phyloP scores from a whole-genome alignment of 2,329 filamentous ascomycete species.

The Calonectria montana region DNA sequence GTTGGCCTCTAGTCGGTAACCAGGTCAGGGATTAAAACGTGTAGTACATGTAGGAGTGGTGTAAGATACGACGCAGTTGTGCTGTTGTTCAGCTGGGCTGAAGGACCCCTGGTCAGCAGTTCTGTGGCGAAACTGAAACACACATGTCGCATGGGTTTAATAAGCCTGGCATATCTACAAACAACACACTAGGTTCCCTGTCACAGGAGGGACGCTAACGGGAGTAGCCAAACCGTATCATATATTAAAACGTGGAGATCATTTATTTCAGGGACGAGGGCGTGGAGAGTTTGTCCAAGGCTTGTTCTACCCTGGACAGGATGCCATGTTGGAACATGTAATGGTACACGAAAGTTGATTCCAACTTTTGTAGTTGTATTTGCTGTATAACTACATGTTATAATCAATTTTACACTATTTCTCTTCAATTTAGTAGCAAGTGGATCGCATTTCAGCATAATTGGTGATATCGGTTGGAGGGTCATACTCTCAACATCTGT shows the following conservation, averaged over 20 bases:
- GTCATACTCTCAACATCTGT: neutral
- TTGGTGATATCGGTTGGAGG: too few species aligned
- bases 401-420: neutral
- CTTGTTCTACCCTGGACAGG: neutral
- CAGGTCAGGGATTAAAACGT: neutral
- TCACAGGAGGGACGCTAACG: neutral
- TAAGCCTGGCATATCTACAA: neutral
- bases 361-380: neutral
- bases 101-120: neutral
- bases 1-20: neutral
- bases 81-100: neutral
- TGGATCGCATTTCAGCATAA: too few species aligned
- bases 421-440: neutral
- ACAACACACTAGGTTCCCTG: neutral
- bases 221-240: neutral
- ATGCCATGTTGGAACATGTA: neutral
- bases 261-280: neutral
- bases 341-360: neutral
- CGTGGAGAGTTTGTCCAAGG: neutral
- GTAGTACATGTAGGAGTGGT: neutral
- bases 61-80: neutral
- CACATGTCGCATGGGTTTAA: neutral
- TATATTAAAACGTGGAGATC: neutral
- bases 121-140: neutral
- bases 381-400: neutral